phyloP scores from a whole-genome alignment of 2,329 filamentous ascomycete genomes.

The Fusarium austroafricanum region DNA sequence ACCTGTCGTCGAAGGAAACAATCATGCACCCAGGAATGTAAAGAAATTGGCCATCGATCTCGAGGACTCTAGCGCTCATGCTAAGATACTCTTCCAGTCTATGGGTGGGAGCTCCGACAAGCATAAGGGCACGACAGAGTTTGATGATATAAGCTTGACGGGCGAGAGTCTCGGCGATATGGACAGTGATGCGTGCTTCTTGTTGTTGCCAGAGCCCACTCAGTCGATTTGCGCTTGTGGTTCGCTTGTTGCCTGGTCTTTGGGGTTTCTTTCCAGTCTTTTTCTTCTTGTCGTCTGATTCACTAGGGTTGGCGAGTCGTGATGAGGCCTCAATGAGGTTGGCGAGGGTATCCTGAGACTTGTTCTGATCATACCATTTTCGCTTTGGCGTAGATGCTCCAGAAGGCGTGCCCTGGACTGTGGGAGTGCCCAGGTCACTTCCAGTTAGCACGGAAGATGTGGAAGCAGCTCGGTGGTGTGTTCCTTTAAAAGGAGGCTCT shows the following conservation, averaged over 20 bases:
- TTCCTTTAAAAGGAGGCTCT: slow-evolving; percentile 41
- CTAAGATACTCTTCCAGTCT: slow-evolving; percentile 89
- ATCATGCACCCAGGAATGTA: slow-evolving; percentile 95
- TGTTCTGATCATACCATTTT: slow-evolving; percentile 63
- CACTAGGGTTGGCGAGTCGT: slow-evolving; percentile 53
- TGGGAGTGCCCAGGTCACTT: slow-evolving; percentile 49
- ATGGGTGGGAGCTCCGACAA: slow-evolving; percentile 89
- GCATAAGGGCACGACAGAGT: slow-evolving; percentile 86
- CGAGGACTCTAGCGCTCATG: slow-evolving; percentile 84
- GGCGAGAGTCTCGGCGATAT: slow-evolving; percentile 75
- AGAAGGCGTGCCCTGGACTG: slow-evolving; percentile 51
- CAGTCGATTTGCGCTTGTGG: slow-evolving; percentile 52
- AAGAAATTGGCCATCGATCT: slow-evolving; percentile 88
- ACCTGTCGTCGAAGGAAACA: slow-evolving; percentile 82
- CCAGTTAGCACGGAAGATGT: slow-evolving; percentile 41
- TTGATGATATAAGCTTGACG: slow-evolving; percentile 86
- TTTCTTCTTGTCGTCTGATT: slow-evolving; percentile 28
- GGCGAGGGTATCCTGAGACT: slow-evolving; percentile 59
- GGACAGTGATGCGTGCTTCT: slow-evolving; percentile 59
- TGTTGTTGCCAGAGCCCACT: slow-evolving; percentile 57
- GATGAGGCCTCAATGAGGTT: slow-evolving; percentile 61
- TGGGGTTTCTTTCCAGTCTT: slow-evolving; percentile 48
- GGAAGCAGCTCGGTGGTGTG: slow-evolving; percentile 43
- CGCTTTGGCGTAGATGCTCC: slow-evolving; percentile 57
- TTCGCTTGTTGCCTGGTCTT: slow-evolving; percentile 51